phyloP scores from a whole-genome alignment of 2,329 filamentous ascomycete genomes.

The Colletotrichum horii region DNA sequence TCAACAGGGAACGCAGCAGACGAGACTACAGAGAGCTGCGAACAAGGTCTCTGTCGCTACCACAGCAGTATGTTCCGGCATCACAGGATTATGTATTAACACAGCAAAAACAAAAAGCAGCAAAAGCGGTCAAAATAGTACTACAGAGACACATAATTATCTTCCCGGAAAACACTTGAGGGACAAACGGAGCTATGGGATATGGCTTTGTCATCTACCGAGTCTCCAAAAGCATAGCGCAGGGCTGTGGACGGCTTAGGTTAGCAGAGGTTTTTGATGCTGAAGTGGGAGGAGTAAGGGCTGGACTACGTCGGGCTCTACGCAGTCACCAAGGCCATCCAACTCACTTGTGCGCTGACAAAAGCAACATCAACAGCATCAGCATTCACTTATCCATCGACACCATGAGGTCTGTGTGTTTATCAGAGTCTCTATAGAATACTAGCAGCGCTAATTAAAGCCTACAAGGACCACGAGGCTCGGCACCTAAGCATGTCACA shows the following conservation, averaged over 20 bases:
- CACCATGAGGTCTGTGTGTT: no score
- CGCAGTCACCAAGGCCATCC: neutral
- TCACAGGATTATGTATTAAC: neutral
- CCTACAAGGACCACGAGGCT: no score
- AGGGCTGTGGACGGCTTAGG: neutral
- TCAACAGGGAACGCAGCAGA: fast-evolving
- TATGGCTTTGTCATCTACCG: neutral
- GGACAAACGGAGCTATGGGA: neutral
- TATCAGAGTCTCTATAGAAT: no score
- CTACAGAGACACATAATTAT: neutral
- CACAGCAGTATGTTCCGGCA: neutral
- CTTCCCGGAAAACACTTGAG: neutral
- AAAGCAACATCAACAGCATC: neutral
- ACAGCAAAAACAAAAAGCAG: neutral
- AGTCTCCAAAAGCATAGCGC: neutral
- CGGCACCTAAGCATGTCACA: no score
- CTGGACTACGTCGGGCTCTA: neutral
- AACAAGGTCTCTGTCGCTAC: neutral
- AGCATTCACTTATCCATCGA: no score
- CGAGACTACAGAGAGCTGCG: neutral
- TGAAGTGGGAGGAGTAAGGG: neutral
- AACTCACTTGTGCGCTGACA: neutral
- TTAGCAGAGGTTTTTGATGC: neutral
- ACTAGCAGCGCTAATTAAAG: no score
- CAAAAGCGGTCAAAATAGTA: neutral